These are phyloP conservation scores for Amaranthus hypochondriacus DNA, from an alignment of 148 eudicot species.

Conservation along the genomic window DNA sequence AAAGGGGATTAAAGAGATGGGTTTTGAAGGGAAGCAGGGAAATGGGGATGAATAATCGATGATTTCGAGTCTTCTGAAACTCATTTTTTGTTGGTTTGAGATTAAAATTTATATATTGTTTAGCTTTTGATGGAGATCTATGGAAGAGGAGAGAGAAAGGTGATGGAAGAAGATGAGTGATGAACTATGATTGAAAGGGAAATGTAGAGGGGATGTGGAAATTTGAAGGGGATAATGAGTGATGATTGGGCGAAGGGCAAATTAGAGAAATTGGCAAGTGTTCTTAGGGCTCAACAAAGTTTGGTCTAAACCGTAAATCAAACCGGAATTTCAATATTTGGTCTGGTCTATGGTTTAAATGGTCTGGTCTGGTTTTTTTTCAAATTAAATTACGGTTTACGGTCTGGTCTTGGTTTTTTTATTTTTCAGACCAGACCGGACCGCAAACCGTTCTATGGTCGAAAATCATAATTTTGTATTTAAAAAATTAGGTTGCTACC, in stretches of 20 bases:
- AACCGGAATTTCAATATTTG: no score
- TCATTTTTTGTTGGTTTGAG: conserved; percentile 2
- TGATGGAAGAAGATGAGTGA: not conserved
- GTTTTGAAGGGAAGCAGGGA: conserved; percentile 11
- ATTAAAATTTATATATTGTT: not conserved
- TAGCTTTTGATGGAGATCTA: not conserved
- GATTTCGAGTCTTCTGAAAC: conserved; percentile 26
- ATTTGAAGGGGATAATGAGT: not conserved
- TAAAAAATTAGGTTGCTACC: no score
- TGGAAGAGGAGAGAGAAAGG: conserved; percentile 1
- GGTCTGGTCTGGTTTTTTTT: no score
- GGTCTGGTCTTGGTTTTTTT: not conserved
- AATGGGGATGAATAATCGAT: conserved; percentile 17
- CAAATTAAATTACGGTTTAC: not conserved
- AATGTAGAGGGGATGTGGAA: not conserved
- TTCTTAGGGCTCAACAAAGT: not conserved
- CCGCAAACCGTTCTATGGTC: no score
- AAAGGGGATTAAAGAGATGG: not conserved
- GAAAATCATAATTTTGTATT: no score
- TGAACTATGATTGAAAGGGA: not conserved
- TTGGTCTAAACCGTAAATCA: no score
- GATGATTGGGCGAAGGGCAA: not conserved
- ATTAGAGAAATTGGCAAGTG: not conserved
- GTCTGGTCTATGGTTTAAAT: no score
- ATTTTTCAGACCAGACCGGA: no score